These are phyloP conservation scores for Sporothrix variecibatus DNA, from an alignment of 2,329 filamentous ascomycete genomes.

Conservation along the genomic window DNA sequence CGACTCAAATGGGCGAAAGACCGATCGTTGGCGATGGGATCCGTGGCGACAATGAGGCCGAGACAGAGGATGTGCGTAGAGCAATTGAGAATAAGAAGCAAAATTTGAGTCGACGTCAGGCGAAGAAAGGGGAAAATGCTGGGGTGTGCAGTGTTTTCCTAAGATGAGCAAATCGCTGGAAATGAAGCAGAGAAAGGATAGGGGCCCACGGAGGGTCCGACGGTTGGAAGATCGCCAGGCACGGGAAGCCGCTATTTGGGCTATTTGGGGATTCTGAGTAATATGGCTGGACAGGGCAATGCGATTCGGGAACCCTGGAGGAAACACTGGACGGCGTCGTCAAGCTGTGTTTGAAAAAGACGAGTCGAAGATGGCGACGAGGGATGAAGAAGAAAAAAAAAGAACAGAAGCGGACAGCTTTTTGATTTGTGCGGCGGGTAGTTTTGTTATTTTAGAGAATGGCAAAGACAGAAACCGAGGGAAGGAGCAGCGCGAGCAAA, in stretches of 20 bases:
- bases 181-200: neutral
- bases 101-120: neutral
- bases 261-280: neutral
- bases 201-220: conserved; percentile 3
- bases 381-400: neutral
- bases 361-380: neutral
- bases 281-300: neutral
- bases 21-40: neutral
- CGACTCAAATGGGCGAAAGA: neutral
- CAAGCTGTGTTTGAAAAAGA: neutral
- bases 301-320: neutral
- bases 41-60: neutral
- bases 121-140: neutral
- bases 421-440: neutral
- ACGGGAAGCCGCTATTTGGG: neutral
- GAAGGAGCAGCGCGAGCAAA: conserved; percentile 5
- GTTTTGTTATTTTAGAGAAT: conserved; percentile 14
- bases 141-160: neutral
- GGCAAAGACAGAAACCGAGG: neutral
- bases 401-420: neutral
- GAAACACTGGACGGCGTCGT: neutral
- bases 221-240: conserved; percentile 10
- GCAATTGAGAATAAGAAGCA: neutral
- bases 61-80: neutral
- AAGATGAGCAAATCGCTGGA: neutral